Conservation (phyloP, 2,329 filamentous ascomycete species). For the Alternaria postmessia region DNA sequence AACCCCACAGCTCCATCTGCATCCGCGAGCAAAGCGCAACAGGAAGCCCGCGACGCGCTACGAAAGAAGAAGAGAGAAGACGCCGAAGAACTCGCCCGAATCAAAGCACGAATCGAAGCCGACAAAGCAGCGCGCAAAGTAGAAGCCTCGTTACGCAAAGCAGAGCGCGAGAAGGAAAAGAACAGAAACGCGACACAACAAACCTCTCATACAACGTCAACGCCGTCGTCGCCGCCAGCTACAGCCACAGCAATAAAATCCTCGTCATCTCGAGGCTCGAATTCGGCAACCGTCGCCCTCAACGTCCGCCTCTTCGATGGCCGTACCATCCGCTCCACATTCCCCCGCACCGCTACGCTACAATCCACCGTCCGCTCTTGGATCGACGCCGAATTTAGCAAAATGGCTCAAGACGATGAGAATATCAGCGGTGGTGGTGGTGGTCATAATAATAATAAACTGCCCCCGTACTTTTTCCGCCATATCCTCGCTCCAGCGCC, state of each 20-base stretch:
- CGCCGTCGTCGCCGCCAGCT: not conserved
- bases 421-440: not conserved
- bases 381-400: constrained; percentile 66
- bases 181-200: constrained; percentile 14
- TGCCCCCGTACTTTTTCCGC: constrained; percentile 79
- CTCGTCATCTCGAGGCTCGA: constrained; percentile 35
- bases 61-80: constrained; percentile 71
- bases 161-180: constrained; percentile 42
- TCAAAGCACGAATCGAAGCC: constrained; percentile 77
- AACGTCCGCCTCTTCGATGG: constrained; percentile 88
- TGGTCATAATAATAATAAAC: constrained; percentile 17
- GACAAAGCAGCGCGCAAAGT: constrained; percentile 73
- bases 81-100: constrained; percentile 72
- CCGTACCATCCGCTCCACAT: constrained; percentile 76
- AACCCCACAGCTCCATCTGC: constrained; percentile 45
- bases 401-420: constrained; percentile 31
- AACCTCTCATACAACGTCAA: constrained; percentile 6
- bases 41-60: constrained; percentile 55
- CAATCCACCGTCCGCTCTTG: constrained; percentile 74
- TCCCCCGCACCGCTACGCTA: constrained; percentile 71
- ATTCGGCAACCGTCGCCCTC: constrained; percentile 55
- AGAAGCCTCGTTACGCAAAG: constrained; percentile 44
- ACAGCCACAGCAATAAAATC: constrained; percentile 17
- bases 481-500: constrained; percentile 81
- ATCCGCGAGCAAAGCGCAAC: constrained; percentile 49